Evolutionary conservation across 495 filamentous ascomycete species (phyloP), one percentile per base, ranked within the genome.

Genomic region (Daldinia decipiens): DNA sequence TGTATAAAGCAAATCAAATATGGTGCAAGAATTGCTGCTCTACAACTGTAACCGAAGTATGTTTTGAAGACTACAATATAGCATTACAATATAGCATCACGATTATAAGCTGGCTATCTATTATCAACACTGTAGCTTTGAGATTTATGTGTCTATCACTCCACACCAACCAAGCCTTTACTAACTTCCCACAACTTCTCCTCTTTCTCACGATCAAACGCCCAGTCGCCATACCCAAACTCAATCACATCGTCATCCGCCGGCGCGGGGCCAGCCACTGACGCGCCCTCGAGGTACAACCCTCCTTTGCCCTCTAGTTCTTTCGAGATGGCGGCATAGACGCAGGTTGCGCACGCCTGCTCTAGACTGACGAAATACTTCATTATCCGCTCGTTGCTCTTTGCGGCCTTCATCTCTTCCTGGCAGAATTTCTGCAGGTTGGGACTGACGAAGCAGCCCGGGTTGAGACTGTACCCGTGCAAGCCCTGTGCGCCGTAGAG

Each of bases 281-380:
- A 24, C 1, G 9, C 43, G 3, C 43, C 43, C 19, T 47, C 43
- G 43, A 47, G 43, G 19, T 47, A 47, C 17, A 47, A 11, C 9
- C 43, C 43, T 8, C 43, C 43, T 5, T 47, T 47, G 0, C 43
- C 43, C 43, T 47, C 43, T 12, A 47, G 13, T 4, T 47, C 43
- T 21, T 24, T 24, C 43, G 17, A 24, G 9, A 24, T 5, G 43
- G 43, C 43, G 4, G 43, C 43, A 11, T 47, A 24, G 17, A 47
- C 43, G 17, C 43, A 24, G 19, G 17, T 47, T 1, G 43, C 43
- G 19, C 43, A 47, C 19, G 4, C 43, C 43, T 47, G 43, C 43
- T 47, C 43, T 15, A 47, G 43, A 24, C 43, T 24, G 3, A 47
- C 43, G 43, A 47, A 47, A 21, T 47, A 47, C 43, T 47, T 47